These are phyloP conservation scores for Oenanthe javanica DNA, from an alignment of 140 eudicot genomes.

Conservation along the genomic window DNA sequence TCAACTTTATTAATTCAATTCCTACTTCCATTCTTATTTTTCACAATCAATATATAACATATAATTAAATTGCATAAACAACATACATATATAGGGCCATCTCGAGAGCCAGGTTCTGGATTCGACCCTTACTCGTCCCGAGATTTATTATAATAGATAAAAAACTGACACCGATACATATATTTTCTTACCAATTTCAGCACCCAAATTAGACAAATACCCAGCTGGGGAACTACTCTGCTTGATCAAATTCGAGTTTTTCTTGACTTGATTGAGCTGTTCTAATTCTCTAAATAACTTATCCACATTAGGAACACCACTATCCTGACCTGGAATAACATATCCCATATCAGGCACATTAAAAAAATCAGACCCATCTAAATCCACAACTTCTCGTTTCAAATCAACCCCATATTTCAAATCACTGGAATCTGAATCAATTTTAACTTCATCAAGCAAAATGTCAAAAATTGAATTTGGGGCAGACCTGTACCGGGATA, in stretches of 20 bases:
- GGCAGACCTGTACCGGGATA: conserved; percentile 61
- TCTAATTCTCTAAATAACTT: conserved; percentile 11
- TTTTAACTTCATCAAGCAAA: conserved; percentile 21
- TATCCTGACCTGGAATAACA: conserved; percentile 3
- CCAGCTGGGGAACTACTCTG: conserved; percentile 92
- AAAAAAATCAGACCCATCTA: background rate
- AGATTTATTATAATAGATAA: too few species aligned
- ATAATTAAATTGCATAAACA: background rate
- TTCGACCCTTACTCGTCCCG: too few species aligned
- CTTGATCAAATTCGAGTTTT: conserved; percentile 41
- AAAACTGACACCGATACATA: too few species aligned
- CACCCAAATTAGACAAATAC: conserved; percentile 34
- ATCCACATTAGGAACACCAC: conserved; percentile 10
- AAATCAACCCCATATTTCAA: too few species aligned
- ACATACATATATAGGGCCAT: too few species aligned
- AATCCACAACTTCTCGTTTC: conserved; percentile 19
- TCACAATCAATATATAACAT: background rate
- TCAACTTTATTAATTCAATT: background rate
- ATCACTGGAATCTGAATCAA: conserved; percentile 1
- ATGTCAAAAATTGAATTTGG: conserved; percentile 47
- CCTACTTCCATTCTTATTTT: background rate
- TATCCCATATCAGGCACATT: conserved; percentile 11
- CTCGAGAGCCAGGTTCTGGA: too few species aligned
- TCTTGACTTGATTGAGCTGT: conserved; percentile 10
- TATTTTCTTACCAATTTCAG: conserved; percentile 38